phyloP scores from a whole-genome alignment of 805 yeast genomes.

The Cyberlindnera suaveolens region DNA sequence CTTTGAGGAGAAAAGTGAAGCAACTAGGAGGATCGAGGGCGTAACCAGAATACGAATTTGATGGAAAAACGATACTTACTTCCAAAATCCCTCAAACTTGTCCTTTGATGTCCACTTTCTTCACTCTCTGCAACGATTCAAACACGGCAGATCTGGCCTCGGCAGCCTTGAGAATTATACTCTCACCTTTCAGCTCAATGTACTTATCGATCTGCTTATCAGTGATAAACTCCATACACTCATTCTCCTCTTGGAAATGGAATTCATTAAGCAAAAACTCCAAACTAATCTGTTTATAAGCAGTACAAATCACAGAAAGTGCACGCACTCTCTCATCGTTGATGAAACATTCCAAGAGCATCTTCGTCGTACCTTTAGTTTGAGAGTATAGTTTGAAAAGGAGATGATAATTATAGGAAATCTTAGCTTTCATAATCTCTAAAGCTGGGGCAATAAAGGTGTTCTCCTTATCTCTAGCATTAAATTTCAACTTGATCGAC shows the following conservation, averaged over 20 bases:
- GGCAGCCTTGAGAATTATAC: slow-evolving; percentile 28
- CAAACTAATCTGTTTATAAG: slow-evolving; percentile 44
- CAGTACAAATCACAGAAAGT: slow-evolving; percentile 46
- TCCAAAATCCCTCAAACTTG: slow-evolving; percentile 41
- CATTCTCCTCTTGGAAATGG: slow-evolving; percentile 32
- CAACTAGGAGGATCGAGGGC: too few species aligned
- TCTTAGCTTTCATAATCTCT: slow-evolving; percentile 25
- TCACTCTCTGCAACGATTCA: slow-evolving; percentile 33
- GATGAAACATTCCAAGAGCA: slow-evolving; percentile 47
- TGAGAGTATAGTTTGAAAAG: slow-evolving; percentile 40
- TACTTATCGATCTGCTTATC: slow-evolving; percentile 31
- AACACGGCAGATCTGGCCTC: slow-evolving; percentile 32
- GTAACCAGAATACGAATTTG: too few species aligned
- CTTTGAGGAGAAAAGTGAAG: background rate
- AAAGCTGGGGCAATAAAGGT: slow-evolving; percentile 21
- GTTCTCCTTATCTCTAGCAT: slow-evolving; percentile 19
- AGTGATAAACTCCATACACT: slow-evolving; percentile 37
- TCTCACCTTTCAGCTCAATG: slow-evolving; percentile 28
- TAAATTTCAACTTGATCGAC: slow-evolving; percentile 38
- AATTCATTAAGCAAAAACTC: slow-evolving; percentile 34
- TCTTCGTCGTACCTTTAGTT: slow-evolving; percentile 37
- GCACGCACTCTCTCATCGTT: slow-evolving; percentile 53
- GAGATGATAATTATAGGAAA: slow-evolving; percentile 43
- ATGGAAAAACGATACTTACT: background rate
- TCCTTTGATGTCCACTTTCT: slow-evolving; percentile 83